Evolutionary conservation across 2,329 filamentous ascomycete species (phyloP).

Genomic region (Fusarium azukiicola): DNA sequence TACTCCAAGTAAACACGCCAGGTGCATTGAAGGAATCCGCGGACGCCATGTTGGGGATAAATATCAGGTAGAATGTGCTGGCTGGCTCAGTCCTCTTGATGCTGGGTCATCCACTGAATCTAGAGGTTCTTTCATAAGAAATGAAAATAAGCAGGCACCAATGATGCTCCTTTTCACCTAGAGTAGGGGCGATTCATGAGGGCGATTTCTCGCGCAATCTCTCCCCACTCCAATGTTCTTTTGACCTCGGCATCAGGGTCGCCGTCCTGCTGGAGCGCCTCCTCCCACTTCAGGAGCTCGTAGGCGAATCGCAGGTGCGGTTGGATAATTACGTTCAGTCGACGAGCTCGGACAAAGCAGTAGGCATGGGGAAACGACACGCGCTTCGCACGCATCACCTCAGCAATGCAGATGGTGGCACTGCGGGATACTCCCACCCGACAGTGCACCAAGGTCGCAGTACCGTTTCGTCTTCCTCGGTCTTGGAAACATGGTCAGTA

Average conservation of each 20-base stretch:
- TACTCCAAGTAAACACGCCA: slow-evolving; percentile 12
- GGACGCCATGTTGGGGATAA: not conserved
- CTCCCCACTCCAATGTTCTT: slow-evolving; percentile 94
- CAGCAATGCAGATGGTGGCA: slow-evolving; percentile 99
- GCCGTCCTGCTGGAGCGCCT: slow-evolving; percentile 80
- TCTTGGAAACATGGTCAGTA: slow-evolving; percentile 73
- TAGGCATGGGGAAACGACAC: slow-evolving; percentile 96
- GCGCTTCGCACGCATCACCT: slow-evolving; percentile 92
- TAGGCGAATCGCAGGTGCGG: slow-evolving; percentile 97
- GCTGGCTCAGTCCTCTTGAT: not conserved
- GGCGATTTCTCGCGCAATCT: slow-evolving; percentile 93
- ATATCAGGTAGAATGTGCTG: not conserved
- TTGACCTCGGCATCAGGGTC: slow-evolving; percentile 71
- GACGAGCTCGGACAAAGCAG: slow-evolving; percentile 95
- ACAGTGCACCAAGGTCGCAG: slow-evolving; percentile 96
- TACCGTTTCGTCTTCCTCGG: slow-evolving; percentile 87
- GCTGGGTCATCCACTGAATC: slow-evolving; percentile 16
- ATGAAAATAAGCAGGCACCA: slow-evolving; percentile 2
- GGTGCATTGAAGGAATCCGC: not conserved
- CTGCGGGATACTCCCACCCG: slow-evolving; percentile 97
- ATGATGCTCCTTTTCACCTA: slow-evolving; percentile 66
- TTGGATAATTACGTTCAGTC: slow-evolving; percentile 98
- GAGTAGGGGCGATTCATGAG: slow-evolving; percentile 98
- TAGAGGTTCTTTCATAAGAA: slow-evolving; percentile 8
- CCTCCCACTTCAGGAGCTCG: slow-evolving; percentile 98